Evolutionary conservation across 2,329 filamentous ascomycete genomes (phyloP), one percentile per base, ranked within the genome.

Genomic region (Penicillium sp.): DNA sequence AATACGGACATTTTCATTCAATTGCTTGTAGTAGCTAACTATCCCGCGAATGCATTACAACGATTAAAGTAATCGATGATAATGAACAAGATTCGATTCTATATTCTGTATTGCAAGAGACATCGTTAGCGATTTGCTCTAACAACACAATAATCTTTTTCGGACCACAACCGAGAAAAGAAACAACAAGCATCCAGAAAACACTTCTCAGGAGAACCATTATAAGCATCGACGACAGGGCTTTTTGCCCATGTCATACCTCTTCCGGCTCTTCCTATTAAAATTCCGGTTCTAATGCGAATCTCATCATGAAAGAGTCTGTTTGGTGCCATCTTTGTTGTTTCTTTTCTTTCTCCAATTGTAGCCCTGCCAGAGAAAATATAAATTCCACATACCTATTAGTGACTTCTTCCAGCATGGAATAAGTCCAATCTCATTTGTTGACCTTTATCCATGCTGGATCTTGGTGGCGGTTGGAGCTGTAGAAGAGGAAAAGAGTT

Each of bases 191-290:
- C 39, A 41, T 40, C 47, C 40, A 14, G 50, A 61, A 56, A 60
- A 66, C 60, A 61, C 63, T 66, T 62, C 29, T 76, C 74, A 76
- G 74, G 62, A 70, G 73, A 76, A 76, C 74, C 74, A 68, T 75
- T 76, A 64, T 76, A 76, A 76, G 74, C 74, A 76, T 65, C 74
- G 74, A 76, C 74, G 67, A 71, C 74, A 72, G 65, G 59, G 59
- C 56, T 58, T 52, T 61, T 55, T 50, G 55, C 45, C 49, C 42
- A 62, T 69, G 74, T 51, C 74, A 76, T 76, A 71, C 74, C 74
- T 76, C 64, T 76, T 76, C 73, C 74, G 74, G 74, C 74, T 76
- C 74, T 76, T 76, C 74, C 74, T 76, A 76, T 71, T 29, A 67
- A 61, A 70, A 67, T 66, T 62, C 66, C 74, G 73, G 75, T 75